These are phyloP conservation scores for Cercospora sojina DNA, from an alignment of 2,329 filamentous ascomycete species.

Conservation along the genomic window DNA sequence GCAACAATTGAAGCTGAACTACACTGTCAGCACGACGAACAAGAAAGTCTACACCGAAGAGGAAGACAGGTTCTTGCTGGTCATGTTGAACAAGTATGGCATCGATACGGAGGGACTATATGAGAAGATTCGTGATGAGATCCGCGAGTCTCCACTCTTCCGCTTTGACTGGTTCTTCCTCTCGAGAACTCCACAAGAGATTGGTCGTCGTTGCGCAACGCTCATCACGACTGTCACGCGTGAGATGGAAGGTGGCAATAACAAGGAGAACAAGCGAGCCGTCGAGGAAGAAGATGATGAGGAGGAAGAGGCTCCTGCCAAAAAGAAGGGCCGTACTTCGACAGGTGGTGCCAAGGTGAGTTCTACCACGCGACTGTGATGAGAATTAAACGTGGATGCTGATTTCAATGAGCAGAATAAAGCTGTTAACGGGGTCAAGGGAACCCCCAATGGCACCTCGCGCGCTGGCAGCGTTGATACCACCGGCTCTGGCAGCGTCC, in stretches of 20 bases:
- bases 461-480: constrained; percentile 87
- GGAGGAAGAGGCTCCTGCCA: constrained; percentile 72
- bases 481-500: constrained; percentile 57
- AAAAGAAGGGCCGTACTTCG: constrained; percentile 90
- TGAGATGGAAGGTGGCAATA: constrained; percentile 71
- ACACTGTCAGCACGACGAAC: constrained; percentile 97
- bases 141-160: constrained; percentile 90
- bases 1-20: constrained; percentile 98
- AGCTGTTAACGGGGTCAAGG: constrained; percentile 84
- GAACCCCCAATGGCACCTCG: constrained; percentile 72
- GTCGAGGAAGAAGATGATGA: constrained; percentile 83
- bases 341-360: constrained; percentile 65
- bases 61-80: constrained; percentile 91
- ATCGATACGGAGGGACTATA: constrained; percentile 88
- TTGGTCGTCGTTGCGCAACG: constrained; percentile 88
- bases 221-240: constrained; percentile 90
- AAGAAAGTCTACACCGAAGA: constrained; percentile 99
- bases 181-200: constrained; percentile 86
- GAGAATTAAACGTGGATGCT: constrained; percentile 3
- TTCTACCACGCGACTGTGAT: not conserved
- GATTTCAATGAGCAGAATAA: constrained; percentile 68
- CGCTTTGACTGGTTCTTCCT: constrained; percentile 99
- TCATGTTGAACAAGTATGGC: constrained; percentile 88
- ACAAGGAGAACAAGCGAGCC: constrained; percentile 63
- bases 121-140: constrained; percentile 95